Evolutionary conservation across 495 filamentous ascomycete genomes (phyloP), one percentile per base, ranked within the genome.

Genomic region (Neurospora tetraspora): DNA sequence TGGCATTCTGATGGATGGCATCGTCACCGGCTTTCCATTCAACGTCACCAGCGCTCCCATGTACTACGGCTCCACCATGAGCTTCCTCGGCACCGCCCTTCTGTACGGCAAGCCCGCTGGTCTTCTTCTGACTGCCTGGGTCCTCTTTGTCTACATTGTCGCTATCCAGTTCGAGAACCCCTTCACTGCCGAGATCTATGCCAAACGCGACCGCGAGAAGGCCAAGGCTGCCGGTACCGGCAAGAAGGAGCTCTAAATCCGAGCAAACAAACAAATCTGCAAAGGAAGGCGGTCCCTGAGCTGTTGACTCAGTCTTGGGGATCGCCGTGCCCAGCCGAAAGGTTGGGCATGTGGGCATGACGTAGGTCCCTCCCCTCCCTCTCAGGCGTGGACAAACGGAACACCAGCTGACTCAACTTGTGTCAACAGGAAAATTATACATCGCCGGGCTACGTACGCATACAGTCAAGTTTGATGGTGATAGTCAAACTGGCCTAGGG

Each of bases 121-220:
- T 6, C 74, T 98, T 45, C 79, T 93, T 69, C 80, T 98, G 80
- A 93, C 94, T 0, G 83, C 81, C 7, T 83, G 90, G 82, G 96
- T 98, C 34, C 88, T 92, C 76, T 80, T 91, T 36, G 86, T 92
- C 70, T 99, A 99, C 82, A 85, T 88, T 78, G 84, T 97, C 75
- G 96, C 96, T 70, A 87, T 97, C 77, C 85, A 85, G 77, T 98
- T 91, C 83, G 96, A 99, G 82, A 96, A 99, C 85, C 95, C 95
- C n/a, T 99, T 99, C 83, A 99, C 96, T 39, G 89, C 89, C 1
- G 92, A 88, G 74, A 99, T 99, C 75, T 99, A 98, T 82, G 91
- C 91, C 71, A 97, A 97, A 89, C 90, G 96, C 72, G 93, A 92
- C 75, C 84, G 82, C 75, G 85, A 85, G 74, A 78, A 83, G 59